Conservation (phyloP, 2,329 filamentous ascomycete species). For the Scedosporium apiospermum region DNA sequence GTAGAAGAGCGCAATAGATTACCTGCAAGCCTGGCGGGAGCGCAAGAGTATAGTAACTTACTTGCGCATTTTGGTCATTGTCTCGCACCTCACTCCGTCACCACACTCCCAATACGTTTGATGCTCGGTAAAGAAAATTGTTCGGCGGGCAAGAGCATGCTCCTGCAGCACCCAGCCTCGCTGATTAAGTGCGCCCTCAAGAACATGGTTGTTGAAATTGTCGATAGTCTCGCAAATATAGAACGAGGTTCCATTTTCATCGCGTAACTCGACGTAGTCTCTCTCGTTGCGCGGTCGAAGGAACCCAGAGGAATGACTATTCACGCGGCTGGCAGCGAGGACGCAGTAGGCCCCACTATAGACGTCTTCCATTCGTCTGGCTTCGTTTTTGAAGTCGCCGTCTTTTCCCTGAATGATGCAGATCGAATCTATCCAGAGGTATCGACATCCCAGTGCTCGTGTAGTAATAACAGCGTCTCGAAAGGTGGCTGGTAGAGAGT, state of each 20-base stretch:
- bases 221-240: constrained; percentile 21
- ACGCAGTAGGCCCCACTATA: background rate
- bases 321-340: background rate
- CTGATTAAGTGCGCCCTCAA: constrained; percentile 18
- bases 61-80: constrained; percentile 21
- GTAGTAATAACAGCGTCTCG: constrained; percentile 6
- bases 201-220: constrained; percentile 23
- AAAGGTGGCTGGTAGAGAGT: constrained; percentile 1
- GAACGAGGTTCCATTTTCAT: background rate
- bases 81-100: constrained; percentile 23
- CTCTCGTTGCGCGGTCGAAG: constrained; percentile 9
- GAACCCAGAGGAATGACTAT: constrained; percentile 8
- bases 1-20: background rate
- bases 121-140: constrained; percentile 23
- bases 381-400: background rate
- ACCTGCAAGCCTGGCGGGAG: background rate
- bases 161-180: constrained; percentile 32
- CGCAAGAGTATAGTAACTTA: constrained; percentile 11
- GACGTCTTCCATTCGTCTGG: background rate
- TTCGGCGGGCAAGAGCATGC: constrained; percentile 23
- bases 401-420: background rate
- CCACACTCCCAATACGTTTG: constrained; percentile 31
- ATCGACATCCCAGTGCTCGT: background rate
- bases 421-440: constrained; percentile 7
- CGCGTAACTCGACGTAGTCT: constrained; percentile 3